Evolutionary conservation across 2,329 filamentous ascomycete species (phyloP).

Genomic region (Botryotinia calthae): DNA sequence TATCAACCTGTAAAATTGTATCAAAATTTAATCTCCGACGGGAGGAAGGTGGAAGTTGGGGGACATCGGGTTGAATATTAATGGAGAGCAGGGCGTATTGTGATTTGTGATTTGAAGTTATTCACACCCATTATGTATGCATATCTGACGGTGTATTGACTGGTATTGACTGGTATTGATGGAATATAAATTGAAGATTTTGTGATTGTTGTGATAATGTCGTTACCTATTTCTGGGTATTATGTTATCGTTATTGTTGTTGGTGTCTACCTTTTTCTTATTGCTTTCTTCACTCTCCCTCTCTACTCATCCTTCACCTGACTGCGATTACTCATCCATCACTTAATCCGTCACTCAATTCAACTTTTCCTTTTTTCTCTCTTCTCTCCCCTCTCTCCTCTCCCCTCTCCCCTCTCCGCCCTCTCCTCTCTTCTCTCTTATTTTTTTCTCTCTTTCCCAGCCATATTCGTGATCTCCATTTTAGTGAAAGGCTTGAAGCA

Average conservation of each 20-base stretch:
- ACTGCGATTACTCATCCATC: neutral
- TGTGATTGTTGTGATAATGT: too few relatives aligned
- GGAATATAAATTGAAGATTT: too few relatives aligned
- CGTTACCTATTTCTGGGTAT: too few relatives aligned
- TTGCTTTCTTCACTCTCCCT: neutral
- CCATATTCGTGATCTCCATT: conserved; percentile 19
- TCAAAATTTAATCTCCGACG: conserved; percentile 6
- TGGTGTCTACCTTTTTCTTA: neutral
- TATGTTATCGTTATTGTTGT: neutral
- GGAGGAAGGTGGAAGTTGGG: conserved; percentile 4
- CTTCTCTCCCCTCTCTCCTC: neutral
- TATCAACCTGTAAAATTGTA: neutral
- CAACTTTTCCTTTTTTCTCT: neutral
- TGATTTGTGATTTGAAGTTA: too few relatives aligned
- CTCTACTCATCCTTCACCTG: neutral
- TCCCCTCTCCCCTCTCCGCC: neutral
- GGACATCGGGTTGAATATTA: neutral
- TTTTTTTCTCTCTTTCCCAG: neutral
- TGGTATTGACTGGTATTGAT: too few relatives aligned
- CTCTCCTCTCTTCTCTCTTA: neutral
- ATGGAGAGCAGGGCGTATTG: neutral
- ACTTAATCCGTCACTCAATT: neutral
- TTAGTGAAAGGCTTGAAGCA: conserved; percentile 18
- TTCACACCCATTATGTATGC: too few relatives aligned
- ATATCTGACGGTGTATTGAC: too few relatives aligned